Base-by-base conservation (phyloP, 441 rosid species). In the Kokia cookei region DNA sequence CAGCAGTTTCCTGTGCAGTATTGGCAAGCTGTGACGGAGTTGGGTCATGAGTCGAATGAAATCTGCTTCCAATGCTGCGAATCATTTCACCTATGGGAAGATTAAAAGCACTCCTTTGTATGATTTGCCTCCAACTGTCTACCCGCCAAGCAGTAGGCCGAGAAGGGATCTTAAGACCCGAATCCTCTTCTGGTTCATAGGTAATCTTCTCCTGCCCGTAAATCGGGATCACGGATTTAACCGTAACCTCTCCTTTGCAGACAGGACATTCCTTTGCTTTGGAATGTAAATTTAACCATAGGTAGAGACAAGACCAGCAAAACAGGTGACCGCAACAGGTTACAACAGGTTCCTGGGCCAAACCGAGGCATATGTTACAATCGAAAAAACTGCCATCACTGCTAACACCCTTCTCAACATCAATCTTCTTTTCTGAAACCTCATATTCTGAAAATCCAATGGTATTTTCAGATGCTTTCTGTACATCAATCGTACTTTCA, bases 231-330 rank as follows among this genome's bases (percentile, higher is more conserved):
- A 94, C 84, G 51, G 86, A 90, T 82, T 89, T 93, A 19, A 74
- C 53, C 0, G 92, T 83, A 37, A 88, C 99, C 82, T 93, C 97
- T 62, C 98, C 98, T 78, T 93, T 93, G 84, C 98, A 94, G 26
- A 93, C 92, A 0, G 98, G 99, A 75, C 98, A 94, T 81, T 94
- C 99, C 79, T 91, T 94, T 4, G 93, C 96, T 76, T 93, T 94
- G 7, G 96, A 89, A 78, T 85, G 82, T 32, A 87, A 72, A 57
- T 94, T 87, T 57, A 94, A 29, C 98, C 59, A 8, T 54, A 27
- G 27, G 12, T 54, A 54, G 26, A 54, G 26, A 3, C 59, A 35
- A 35, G 97, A 83, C 99, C 99, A 94, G 73, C 99, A 93, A 72
- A 93, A 94, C 73, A 94, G 82, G 84, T 94, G 98, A 62, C 99